Evolutionary conservation across 371 early-diverging fungal genomes (phyloP).

Genomic region (Blakeslea trispora): DNA sequence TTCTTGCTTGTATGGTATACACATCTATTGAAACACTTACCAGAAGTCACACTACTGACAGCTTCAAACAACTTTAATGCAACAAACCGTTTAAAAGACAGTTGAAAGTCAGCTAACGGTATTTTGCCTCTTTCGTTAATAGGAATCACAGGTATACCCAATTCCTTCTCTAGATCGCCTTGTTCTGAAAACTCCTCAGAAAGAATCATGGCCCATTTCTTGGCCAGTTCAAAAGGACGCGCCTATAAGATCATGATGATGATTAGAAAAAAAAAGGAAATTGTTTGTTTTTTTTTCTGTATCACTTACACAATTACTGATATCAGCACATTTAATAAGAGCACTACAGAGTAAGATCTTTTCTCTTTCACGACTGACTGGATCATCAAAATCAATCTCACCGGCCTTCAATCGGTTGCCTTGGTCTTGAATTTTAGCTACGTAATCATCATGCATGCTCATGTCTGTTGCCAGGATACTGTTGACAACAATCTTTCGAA

Average conservation of each 20-base stretch:
- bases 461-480: slow-evolving; percentile 86
- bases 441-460: slow-evolving; percentile 81
- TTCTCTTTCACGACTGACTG: slow-evolving; percentile 28
- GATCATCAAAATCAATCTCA: slow-evolving; percentile 26
- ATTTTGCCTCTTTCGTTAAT: slow-evolving; percentile 47
- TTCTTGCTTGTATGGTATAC: not conserved
- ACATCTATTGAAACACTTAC: slow-evolving; percentile 33
- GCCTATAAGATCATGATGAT: too few relatives aligned
- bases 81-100: slow-evolving; percentile 39
- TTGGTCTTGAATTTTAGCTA: slow-evolving; percentile 67
- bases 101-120: slow-evolving; percentile 40
- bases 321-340: slow-evolving; percentile 86
- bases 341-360: slow-evolving; percentile 61
- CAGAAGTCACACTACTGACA: slow-evolving; percentile 28
- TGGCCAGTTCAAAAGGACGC: slow-evolving; percentile 62
- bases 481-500: slow-evolving; percentile 70
- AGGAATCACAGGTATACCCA: slow-evolving; percentile 49
- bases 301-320: slow-evolving; percentile 76
- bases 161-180: slow-evolving; percentile 68
- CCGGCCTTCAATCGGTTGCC: slow-evolving; percentile 41
- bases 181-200: slow-evolving; percentile 68
- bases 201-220: slow-evolving; percentile 59
- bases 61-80: slow-evolving; percentile 44
- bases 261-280: too few relatives aligned
- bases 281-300: too few relatives aligned